Base-by-base conservation (phyloP, 208 protist species). In the Leptomonas seymouri region DNA sequence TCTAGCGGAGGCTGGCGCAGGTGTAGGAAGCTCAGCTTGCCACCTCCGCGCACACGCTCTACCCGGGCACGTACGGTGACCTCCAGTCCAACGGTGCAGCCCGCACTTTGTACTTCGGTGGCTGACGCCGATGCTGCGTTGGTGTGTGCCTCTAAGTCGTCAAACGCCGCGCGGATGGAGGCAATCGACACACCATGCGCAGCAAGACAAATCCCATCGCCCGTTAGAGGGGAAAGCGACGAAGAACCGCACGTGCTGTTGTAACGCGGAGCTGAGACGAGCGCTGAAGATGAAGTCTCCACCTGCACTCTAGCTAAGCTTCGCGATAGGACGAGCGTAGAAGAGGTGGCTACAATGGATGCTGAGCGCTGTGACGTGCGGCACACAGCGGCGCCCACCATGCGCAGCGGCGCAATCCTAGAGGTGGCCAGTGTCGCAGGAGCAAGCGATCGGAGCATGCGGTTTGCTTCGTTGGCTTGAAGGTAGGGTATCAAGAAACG, bases 1-100 rank as follows among this genome's bases (percentile, higher is more conserved):
- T 89, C 66, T 5, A 76, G 70, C 7, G 80, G 80, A 1, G 89
- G 89, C 60, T 95, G 86, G 23, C 90, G 90, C 15, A 95, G 81
- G 45, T 90, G 82, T 15, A 95, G 75, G 54, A 95, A 95, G 36
- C 67, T 69, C 9, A 93, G 41, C 55, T 74, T 78, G 46, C 90
- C 90, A 53, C 81, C 75, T 25, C 80, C 77, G 54, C 90, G 87
- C 8, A 46, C 48, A 7, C 69, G 58, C 75, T 90, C 86, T 21
- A 91, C 76, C 27, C 90, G 82, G 0, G 85, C 87, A 36, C 90
- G 87, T 18, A 94, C 68, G 9, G 48, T 66, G 8, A 84, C 71
- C 42, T 27, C 31, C 5, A 60, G 34, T 0, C 44, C 60, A 11
- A 59, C 39, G 12, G 30, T n/a, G 21, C 46, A 7, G 44, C 2